phyloP scores from a whole-genome alignment of 805 yeast species.

The Tetrapisispora pingtungensis region DNA sequence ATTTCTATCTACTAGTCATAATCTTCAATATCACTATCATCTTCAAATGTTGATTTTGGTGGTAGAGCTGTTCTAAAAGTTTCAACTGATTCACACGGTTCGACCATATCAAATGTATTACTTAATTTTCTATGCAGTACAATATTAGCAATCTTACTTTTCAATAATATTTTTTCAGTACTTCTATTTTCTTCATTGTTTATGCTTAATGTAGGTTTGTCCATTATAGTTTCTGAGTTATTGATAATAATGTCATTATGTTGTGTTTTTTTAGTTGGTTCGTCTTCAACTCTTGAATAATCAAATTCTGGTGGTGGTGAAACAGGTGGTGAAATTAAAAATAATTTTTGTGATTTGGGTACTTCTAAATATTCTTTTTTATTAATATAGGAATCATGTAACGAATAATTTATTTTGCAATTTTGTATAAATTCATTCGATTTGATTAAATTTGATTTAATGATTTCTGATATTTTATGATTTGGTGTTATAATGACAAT shows the following conservation, averaged over 20 bases:
- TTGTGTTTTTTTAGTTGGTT: slow-evolving; percentile 17
- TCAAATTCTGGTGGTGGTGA: slow-evolving; percentile 36
- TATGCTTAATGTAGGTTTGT: background rate
- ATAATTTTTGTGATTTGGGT: slow-evolving; percentile 29
- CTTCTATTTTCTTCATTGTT: background rate
- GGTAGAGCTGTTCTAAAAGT: slow-evolving; percentile 30
- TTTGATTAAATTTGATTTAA: slow-evolving; percentile 1
- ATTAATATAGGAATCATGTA: slow-evolving; percentile 6
- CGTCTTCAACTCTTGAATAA: slow-evolving; percentile 31
- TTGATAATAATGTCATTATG: background rate
- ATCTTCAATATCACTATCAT: slow-evolving; percentile 11
- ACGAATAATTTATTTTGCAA: slow-evolving; percentile 10
- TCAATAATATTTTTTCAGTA: background rate
- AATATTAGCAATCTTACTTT: slow-evolving; percentile 11
- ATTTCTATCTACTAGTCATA: background rate
- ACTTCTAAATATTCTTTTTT: slow-evolving; percentile 22
- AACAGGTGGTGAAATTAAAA: slow-evolving; percentile 34
- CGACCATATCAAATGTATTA: background rate
- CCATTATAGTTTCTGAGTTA: no score
- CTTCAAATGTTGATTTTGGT: slow-evolving; percentile 32
- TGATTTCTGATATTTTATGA: slow-evolving; percentile 1
- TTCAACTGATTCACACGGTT: background rate
- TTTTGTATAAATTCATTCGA: background rate
- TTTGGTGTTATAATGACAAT: slow-evolving; percentile 16
- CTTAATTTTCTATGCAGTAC: slow-evolving; percentile 14